Conservation (phyloP, 352 stramenopile genomes). For the Phytophthora multivora region DNA sequence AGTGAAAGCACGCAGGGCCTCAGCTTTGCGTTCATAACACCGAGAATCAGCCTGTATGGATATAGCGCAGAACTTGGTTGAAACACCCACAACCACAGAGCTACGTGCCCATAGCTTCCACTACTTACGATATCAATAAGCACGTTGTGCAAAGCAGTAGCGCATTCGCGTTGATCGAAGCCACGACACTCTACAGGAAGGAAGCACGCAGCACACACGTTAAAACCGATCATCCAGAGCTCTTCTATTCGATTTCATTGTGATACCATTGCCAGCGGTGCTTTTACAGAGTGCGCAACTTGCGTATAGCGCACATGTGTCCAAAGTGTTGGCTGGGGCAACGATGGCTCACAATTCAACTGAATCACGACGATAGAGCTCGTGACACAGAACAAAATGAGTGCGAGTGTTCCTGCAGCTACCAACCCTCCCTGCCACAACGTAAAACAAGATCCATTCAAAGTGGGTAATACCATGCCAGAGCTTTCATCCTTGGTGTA, state of each 20-base stretch:
- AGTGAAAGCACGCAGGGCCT: conserved; percentile 51
- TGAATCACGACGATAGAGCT: conserved; percentile 50
- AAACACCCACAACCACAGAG: background rate
- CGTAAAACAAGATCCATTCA: conserved; percentile 47
- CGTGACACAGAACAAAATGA: conserved; percentile 39
- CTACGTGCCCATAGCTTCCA: background rate
- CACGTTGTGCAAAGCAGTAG: conserved; percentile 37
- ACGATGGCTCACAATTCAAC: conserved; percentile 62
- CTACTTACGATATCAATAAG: conserved; percentile 36
- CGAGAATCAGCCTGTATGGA: conserved; percentile 29
- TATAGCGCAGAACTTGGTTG: no score
- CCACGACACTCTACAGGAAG: conserved; percentile 35
- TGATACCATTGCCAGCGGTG: conserved; percentile 56
- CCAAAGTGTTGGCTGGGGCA: conserved; percentile 59
- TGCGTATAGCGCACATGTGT: conserved; percentile 57
- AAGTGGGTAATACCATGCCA: conserved; percentile 20
- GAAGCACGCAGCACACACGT: background rate
- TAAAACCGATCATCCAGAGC: background rate
- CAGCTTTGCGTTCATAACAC: conserved; percentile 47
- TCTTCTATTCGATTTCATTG: background rate
- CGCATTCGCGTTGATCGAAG: conserved; percentile 47
- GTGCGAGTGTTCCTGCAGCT: conserved; percentile 23
- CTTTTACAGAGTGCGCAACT: conserved; percentile 41
- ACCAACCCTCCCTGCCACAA: conserved; percentile 36
- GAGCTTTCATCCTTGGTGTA: conserved; percentile 30